phyloP scores from a whole-genome alignment of 2,329 filamentous ascomycete species.

The Colletotrichum sansevieriae region DNA sequence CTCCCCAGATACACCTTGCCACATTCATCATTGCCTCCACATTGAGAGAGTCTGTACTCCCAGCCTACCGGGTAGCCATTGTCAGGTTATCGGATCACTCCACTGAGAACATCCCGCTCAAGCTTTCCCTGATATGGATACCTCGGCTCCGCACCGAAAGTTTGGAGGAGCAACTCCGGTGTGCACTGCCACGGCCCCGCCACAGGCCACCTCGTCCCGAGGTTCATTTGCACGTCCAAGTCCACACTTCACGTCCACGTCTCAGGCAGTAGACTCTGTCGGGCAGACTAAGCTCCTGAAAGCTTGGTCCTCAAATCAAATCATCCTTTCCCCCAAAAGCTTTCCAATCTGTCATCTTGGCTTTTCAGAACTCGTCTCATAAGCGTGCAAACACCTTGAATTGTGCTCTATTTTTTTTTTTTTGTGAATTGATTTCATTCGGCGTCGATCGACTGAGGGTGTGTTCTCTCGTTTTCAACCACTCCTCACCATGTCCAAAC shows the following conservation, averaged over 20 bases:
- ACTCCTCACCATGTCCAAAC: conserved; percentile 29
- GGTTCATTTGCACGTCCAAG: conserved; percentile 29
- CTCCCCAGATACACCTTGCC: not conserved
- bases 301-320: conserved; percentile 13
- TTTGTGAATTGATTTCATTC: not conserved
- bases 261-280: conserved; percentile 13
- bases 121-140: conserved; percentile 34
- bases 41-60: no score
- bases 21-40: not conserved
- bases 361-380: conserved; percentile 17
- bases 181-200: conserved; percentile 35
- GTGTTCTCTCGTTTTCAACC: not conserved
- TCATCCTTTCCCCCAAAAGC: conserved; percentile 18
- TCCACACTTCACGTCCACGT: conserved; percentile 15
- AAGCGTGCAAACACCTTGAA: not conserved
- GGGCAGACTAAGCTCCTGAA: conserved; percentile 12
- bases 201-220: conserved; percentile 35
- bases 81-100: no score
- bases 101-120: not conserved
- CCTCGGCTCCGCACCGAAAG: conserved; percentile 38
- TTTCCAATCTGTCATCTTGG: not conserved
- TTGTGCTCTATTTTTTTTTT: not conserved
- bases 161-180: conserved; percentile 23
- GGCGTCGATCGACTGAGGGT: not conserved
- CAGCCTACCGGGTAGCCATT: no score